These are phyloP conservation scores for Fusarium brachygibbosum DNA, from an alignment of 2,329 filamentous ascomycete genomes.

Conservation along the genomic window DNA sequence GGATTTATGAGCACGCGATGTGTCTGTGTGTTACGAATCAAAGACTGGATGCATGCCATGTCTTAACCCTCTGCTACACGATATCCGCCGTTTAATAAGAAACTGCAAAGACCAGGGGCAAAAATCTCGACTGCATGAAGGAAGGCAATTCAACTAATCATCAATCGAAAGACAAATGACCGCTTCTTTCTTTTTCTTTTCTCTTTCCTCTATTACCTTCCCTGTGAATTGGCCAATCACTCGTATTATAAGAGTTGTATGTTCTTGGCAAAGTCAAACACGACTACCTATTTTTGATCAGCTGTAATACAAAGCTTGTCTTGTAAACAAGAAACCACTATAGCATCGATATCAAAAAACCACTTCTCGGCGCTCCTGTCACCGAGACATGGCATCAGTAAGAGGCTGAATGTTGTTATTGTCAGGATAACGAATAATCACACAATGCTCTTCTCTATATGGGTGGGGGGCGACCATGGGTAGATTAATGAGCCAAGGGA, in stretches of 20 bases:
- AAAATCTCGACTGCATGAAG: background rate
- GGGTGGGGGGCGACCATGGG: background rate
- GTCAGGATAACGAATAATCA: slow-evolving; percentile 2
- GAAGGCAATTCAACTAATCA: background rate
- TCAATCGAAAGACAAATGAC: background rate
- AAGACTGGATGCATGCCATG: slow-evolving; percentile 6
- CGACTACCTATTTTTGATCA: background rate
- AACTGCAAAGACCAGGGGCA: slow-evolving; percentile 3
- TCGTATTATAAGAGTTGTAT: background rate
- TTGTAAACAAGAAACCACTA: background rate
- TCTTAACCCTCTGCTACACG: slow-evolving; percentile 1
- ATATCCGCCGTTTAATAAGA: background rate
- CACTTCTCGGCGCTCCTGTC: slow-evolving; percentile 3
- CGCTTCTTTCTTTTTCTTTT: background rate
- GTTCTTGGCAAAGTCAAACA: background rate
- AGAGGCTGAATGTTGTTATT: slow-evolving; percentile 28
- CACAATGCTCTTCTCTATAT: slow-evolving; percentile 9
- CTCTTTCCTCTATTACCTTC: background rate
- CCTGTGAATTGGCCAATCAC: background rate
- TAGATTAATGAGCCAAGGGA: slow-evolving; percentile 29
- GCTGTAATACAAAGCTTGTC: background rate
- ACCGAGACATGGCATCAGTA: slow-evolving; percentile 16
- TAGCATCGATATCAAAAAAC: background rate
- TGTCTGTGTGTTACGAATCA: slow-evolving; percentile 1
- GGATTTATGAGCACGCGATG: slow-evolving; percentile 7